phyloP scores from a whole-genome alignment of 192 early-diverging fungal genomes.

The Coemansia asiatica region DNA sequence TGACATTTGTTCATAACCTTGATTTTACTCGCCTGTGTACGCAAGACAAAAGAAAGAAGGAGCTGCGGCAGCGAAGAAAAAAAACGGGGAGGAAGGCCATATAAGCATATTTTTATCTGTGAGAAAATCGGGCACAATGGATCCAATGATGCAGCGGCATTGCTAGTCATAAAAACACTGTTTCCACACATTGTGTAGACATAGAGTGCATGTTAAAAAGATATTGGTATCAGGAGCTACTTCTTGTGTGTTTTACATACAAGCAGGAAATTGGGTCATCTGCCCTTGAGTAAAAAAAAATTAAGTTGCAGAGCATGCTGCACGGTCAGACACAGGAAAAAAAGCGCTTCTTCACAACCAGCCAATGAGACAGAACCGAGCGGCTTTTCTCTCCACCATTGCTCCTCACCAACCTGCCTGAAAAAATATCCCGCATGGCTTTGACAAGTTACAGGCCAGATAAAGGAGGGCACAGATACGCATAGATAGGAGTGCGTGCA shows the following conservation, averaged over 20 bases:
- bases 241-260: background rate
- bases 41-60: background rate
- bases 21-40: background rate
- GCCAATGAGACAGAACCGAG: background rate
- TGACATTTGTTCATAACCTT: background rate
- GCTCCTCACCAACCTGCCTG: background rate
- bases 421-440: background rate
- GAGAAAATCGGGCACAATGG: background rate
- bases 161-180: background rate
- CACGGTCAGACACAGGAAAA: background rate
- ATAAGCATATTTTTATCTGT: background rate
- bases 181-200: background rate
- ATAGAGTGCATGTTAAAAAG: background rate
- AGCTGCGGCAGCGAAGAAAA: background rate
- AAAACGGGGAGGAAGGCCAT: background rate
- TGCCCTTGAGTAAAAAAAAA: background rate
- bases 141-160: background rate
- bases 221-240: background rate
- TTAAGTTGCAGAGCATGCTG: background rate
- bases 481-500: background rate
- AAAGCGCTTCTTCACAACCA: background rate
- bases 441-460: background rate
- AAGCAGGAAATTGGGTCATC: background rate
- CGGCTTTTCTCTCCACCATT: background rate
- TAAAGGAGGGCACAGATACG: no score